Evolutionary conservation across 2,329 filamentous ascomycete species (phyloP), one percentile per base, ranked within the genome.

Genomic region (Fonsecaea nubica): DNA sequence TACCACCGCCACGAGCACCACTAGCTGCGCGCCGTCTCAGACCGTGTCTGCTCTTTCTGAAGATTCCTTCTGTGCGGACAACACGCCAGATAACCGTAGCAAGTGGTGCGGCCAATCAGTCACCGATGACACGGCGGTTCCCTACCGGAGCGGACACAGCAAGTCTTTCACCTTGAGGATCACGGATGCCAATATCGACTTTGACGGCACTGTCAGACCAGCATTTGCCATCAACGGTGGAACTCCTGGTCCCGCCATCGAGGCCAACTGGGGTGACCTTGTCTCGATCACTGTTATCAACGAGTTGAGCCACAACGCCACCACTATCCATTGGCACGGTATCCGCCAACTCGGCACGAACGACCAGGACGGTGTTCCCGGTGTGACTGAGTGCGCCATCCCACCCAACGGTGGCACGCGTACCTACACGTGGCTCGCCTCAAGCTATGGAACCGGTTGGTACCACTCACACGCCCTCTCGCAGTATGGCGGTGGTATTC

Each of bases 181-280:
- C 45, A 67, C 66, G 12, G 48, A 59, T 3, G 53, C 45, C 33
- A 18, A 35, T 10, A 35, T 67, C 13, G 52, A 68, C 59, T 68
- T 65, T 52, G 69, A 71, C 50, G 71, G 69, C 52, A 64, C 57
- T 48, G 79, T 78, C 18, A 79, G 84, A 9, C 78, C 80, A 7
- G 72, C 90, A 81, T 85, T 92, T 61, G 86, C 89, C 38, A 90
- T 91, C 74, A 90, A 90, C 74, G 86, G 85, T 8, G 83, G 86
- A 52, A 89, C 86, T 67, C 90, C 90, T 1, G 90, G 89, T 0
- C 90, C 90, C 1, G 79, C 83, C 13, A 86, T 93, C 62, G 83
- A 85, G 66, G 88, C 85, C 18, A 84, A 88, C 75, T 89, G 86
- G 86, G 87, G 86, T 45, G 87, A 89, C 72, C 77, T 69, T 36